Base-by-base conservation (phyloP, 129 eudicot species). In the Pittosporum tobira region DNA sequence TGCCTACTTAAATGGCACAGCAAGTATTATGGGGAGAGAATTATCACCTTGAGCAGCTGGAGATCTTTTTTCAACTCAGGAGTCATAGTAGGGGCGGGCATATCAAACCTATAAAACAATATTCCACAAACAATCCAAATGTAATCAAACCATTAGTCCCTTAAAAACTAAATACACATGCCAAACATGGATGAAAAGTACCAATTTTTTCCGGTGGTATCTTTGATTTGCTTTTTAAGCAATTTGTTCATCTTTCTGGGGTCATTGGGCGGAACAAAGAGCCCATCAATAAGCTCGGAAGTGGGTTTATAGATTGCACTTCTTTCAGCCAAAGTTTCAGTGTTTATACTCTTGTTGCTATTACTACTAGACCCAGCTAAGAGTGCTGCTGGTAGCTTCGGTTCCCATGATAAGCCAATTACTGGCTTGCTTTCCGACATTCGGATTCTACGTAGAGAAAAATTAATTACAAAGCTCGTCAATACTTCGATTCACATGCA, bases 51-150 rank as follows among this genome's bases (percentile, higher is more conserved):
- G 29, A 93, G 65, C 54, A 93, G 76, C 72, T 81, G 71, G 64
- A 93, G 82, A 73, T 93, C 99, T 51, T 81, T 84, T 51, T 93
- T 78, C 62, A 93, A 77, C 75, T 93, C 94, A 3, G 99, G 91
- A 2, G 96, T 93, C 31, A 93, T 68, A 18, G 82, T 75, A 59
- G 88, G 85, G 10, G 99, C 99, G 42, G 94, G 91, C 96, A 93
- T 93, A 62, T 87, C 94, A 77, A 87, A 83, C 99, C 99, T 91
- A 58, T 46, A 38, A n/a, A 20, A 28, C 44, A 55, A 2, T 55
- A 70, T 56, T 47, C 58, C 67, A 69, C 68, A 61, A 73, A 65
- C 54, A 70, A 20, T n/a, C n/a, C 50, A 27, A 51, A 51, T 8
- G 20, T 49, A 69, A 50, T 23, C 25, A 50, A 49, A 16, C 40